Evolutionary conservation across 2,329 filamentous ascomycete species (phyloP).

Genomic region (Pyrenophora seminiperda): DNA sequence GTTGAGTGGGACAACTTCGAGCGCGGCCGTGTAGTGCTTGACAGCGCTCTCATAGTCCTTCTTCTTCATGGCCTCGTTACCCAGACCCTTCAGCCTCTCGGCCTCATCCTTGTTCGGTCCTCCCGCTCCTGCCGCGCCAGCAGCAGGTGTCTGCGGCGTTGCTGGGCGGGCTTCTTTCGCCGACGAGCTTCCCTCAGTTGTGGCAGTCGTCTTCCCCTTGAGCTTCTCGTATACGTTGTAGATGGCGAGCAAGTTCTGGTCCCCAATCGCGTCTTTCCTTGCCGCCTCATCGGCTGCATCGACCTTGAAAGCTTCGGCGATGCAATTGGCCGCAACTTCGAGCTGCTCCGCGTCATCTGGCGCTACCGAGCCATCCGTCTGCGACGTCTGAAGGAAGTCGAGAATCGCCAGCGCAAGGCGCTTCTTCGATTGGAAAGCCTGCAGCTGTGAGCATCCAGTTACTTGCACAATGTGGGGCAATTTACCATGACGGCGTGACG

Average conservation of each 20-base stretch:
- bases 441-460: slow-evolving; percentile 19
- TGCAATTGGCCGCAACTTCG: slow-evolving; percentile 92
- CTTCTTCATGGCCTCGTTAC: slow-evolving; percentile 92
- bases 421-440: slow-evolving; percentile 66
- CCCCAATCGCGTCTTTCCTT: slow-evolving; percentile 76
- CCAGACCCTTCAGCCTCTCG: slow-evolving; percentile 84
- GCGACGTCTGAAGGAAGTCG: slow-evolving; percentile 85
- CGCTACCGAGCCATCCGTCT: slow-evolving; percentile 85
- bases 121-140: slow-evolving; percentile 42
- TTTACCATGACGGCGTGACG: slow-evolving; percentile 38
- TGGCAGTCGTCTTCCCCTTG: slow-evolving; percentile 65
- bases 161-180: slow-evolving; percentile 50
- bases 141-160: slow-evolving; percentile 46
- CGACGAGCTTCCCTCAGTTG: slow-evolving; percentile 51
- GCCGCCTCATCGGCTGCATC: slow-evolving; percentile 78
- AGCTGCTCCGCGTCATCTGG: slow-evolving; percentile 91
- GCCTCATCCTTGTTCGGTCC: slow-evolving; percentile 74
- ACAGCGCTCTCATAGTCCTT: slow-evolving; percentile 88
- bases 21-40: slow-evolving; percentile 84
- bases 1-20: slow-evolving; percentile 80
- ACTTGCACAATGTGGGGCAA: slow-evolving; percentile 20
- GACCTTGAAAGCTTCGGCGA: slow-evolving; percentile 93
- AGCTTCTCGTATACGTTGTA: slow-evolving; percentile 97
- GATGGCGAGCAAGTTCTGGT: slow-evolving; percentile 86
- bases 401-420: slow-evolving; percentile 96